phyloP scores from a whole-genome alignment of 352 stramenopile genomes.

The Phytophthora litchii region DNA sequence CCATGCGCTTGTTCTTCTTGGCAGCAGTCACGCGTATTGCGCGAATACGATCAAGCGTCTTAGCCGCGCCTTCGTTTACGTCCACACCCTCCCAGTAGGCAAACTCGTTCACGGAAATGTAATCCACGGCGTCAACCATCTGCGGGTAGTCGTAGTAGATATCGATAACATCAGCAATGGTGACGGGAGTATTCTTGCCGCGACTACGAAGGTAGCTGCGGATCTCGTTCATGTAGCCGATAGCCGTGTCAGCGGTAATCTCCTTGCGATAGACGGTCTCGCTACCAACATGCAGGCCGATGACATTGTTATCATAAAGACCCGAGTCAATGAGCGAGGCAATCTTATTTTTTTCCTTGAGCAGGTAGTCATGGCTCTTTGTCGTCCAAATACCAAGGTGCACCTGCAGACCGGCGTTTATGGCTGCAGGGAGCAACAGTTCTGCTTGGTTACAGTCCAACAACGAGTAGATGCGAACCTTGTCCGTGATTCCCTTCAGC shows the following conservation, averaged over 20 bases:
- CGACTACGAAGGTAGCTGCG: conserved; percentile 45
- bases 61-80: conserved; percentile 45
- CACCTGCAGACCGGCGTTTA: conserved; percentile 52
- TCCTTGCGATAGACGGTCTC: conserved; percentile 77
- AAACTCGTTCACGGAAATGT: conserved; percentile 81
- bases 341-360: conserved; percentile 51
- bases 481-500: conserved; percentile 49
- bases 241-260: conserved; percentile 46
- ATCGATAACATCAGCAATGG: conserved; percentile 73
- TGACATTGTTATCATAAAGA: conserved; percentile 55
- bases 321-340: conserved; percentile 39
- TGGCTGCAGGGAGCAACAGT: conserved; percentile 48
- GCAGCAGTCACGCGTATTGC: conserved; percentile 48
- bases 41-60: conserved; percentile 50
- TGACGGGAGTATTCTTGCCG: conserved; percentile 55
- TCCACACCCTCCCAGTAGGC: conserved; percentile 68
- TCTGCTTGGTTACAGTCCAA: conserved; percentile 54
- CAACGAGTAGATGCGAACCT: conserved; percentile 74
- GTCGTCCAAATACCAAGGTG: conserved; percentile 72
- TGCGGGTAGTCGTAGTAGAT: conserved; percentile 63
- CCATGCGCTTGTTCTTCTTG: conserved; percentile 56
- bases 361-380: conserved; percentile 38
- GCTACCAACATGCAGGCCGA: conserved; percentile 62
- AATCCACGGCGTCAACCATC: conserved; percentile 65
- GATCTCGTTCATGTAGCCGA: conserved; percentile 60